Conservation (phyloP, 192 early-diverging fungal species). For the Backusella psychrophila region DNA sequence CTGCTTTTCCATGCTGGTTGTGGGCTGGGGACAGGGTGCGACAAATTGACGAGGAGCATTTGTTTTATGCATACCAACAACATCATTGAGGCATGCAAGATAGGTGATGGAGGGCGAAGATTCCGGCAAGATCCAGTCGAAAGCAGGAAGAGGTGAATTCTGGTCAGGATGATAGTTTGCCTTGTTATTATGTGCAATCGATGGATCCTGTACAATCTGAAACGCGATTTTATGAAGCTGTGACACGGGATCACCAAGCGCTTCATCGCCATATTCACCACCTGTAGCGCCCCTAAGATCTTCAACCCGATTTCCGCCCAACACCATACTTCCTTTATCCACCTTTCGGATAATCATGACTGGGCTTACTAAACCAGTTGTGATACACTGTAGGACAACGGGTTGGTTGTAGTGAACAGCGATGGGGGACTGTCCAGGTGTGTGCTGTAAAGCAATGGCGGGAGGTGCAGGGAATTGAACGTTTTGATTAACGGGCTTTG, state of each 20-base stretch:
- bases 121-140: conserved; percentile 34
- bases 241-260: conserved; percentile 84
- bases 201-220: conserved; percentile 62
- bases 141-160: not conserved
- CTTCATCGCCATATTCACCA: conserved; percentile 48
- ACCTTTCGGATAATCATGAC: conserved; percentile 85
- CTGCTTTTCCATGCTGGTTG: not conserved
- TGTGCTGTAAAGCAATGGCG: conserved; percentile 58
- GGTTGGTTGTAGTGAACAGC: conserved; percentile 86
- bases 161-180: not conserved
- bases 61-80: conserved; percentile 69
- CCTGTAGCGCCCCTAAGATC: conserved; percentile 15
- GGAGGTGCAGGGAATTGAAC: conserved; percentile 23
- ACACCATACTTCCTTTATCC: conserved; percentile 80
- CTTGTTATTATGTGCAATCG: conserved; percentile 8
- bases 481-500: conserved; percentile 10
- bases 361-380: conserved; percentile 78
- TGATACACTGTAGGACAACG: conserved; percentile 82
- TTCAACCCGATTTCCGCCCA: conserved; percentile 56
- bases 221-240: conserved; percentile 92
- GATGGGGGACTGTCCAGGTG: conserved; percentile 49
- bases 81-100: conserved; percentile 72
- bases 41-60: conserved; percentile 43
- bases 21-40: not conserved
- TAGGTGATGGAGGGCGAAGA: conserved; percentile 48